phyloP scores from a whole-genome alignment of 2,329 filamentous ascomycete species.

The Shiraia sp. region DNA sequence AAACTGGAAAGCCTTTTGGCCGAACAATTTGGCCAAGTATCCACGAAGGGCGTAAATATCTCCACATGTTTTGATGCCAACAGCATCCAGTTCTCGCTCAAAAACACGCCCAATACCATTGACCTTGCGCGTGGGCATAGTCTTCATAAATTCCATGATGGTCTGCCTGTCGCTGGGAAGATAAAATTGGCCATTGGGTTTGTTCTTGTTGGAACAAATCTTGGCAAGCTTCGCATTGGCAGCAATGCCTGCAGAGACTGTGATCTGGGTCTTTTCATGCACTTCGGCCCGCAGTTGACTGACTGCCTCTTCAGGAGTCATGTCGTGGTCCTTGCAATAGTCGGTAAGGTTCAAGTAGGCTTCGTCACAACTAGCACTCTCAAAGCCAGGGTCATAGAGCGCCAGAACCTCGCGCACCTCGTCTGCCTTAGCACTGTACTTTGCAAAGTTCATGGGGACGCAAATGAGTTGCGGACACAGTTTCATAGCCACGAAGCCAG shows the following conservation, averaged over 20 bases:
- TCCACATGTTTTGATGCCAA: constrained; percentile 85
- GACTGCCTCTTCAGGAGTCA: constrained; percentile 74
- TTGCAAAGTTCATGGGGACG: constrained; percentile 83
- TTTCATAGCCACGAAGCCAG: constrained; percentile 91
- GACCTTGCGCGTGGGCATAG: constrained; percentile 83
- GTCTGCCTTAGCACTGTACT: constrained; percentile 87
- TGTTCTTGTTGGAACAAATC: constrained; percentile 93
- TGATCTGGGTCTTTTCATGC: constrained; percentile 75
- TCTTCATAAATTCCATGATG: constrained; percentile 84
- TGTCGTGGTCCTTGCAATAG: constrained; percentile 72
- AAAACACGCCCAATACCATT: constrained; percentile 95
- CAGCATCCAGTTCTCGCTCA: constrained; percentile 84
- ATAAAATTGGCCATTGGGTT: constrained; percentile 89
- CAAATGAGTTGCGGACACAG: constrained; percentile 85
- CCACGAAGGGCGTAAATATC: constrained; percentile 81
- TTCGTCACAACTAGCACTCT: constrained; percentile 94
- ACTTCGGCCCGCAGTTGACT: constrained; percentile 78
- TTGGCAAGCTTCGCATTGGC: constrained; percentile 93
- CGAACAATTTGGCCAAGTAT: constrained; percentile 77
- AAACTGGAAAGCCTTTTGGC: constrained; percentile 88
- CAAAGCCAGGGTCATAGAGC: constrained; percentile 87
- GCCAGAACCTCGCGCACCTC: constrained; percentile 82
- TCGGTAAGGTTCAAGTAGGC: constrained; percentile 92
- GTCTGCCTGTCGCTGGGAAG: constrained; percentile 71
- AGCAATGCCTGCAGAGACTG: constrained; percentile 91